Percentiles rank a stretch among this genome's conserved stretches.
These are phyloP conservation scores for Phytophthora syringae DNA, from an alignment of 352 stramenopile species.

Conservation along the genomic window DNA sequence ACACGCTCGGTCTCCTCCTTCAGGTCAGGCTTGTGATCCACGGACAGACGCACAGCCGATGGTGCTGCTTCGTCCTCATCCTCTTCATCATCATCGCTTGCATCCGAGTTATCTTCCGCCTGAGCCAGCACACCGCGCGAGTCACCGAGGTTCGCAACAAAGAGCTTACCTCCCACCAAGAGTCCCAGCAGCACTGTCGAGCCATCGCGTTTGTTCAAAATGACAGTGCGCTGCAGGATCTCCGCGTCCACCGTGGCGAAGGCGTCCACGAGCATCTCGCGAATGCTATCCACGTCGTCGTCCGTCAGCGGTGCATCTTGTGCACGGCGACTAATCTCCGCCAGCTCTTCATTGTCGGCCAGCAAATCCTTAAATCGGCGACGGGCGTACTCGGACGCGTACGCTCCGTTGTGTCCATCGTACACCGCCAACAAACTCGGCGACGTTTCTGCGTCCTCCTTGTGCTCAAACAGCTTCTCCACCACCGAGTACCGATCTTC, in stretches of 20 bases:
- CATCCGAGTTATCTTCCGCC: constrained; percentile 29
- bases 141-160: constrained; percentile 83
- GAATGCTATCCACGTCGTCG: constrained; percentile 57
- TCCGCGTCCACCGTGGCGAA: constrained; percentile 78
- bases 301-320: constrained; percentile 38
- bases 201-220: constrained; percentile 74
- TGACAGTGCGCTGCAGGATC: constrained; percentile 71
- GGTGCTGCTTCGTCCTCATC: constrained; percentile 18
- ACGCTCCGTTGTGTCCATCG: constrained; percentile 78
- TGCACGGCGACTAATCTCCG: constrained; percentile 51
- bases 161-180: constrained; percentile 73
- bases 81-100: constrained; percentile 26
- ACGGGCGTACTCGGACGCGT: constrained; percentile 70
- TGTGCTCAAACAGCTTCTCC: constrained; percentile 66
- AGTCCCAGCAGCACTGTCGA: constrained; percentile 80
- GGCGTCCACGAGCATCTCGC: constrained; percentile 53
- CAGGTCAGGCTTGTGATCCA: constrained; percentile 83
- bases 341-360: constrained; percentile 49
- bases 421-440: constrained; percentile 72
- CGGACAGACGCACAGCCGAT: constrained; percentile 62
- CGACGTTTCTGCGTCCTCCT: constrained; percentile 46
- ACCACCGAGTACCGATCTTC: constrained; percentile 78
- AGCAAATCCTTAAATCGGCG: constrained; percentile 70
- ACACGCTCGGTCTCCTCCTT: constrained; percentile 68
- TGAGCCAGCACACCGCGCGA: constrained; percentile 66